Conservation (phyloP, 495 filamentous ascomycete species). For the Aspergillus indologenus region DNA sequence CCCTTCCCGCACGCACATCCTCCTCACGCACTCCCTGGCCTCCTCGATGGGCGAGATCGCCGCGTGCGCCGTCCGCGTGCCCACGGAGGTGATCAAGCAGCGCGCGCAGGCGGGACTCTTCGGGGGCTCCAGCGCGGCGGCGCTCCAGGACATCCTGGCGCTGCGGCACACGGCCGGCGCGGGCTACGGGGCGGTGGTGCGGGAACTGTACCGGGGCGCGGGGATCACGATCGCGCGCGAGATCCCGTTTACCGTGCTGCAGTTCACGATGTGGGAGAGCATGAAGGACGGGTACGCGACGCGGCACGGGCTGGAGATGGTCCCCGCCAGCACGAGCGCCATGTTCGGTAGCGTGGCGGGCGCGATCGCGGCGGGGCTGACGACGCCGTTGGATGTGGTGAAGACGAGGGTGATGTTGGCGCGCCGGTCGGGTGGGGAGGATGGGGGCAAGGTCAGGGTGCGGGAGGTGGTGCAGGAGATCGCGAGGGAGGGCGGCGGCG, state of each 20-base stretch:
- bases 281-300: conserved; percentile 63
- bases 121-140: conserved; percentile 45
- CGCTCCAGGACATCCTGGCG: conserved; percentile 67
- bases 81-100: conserved; percentile 97
- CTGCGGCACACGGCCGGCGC: conserved; percentile 39
- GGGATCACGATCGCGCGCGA: conserved; percentile 89
- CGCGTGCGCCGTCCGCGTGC: conserved; percentile 87
- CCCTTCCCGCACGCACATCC: conserved; percentile 34
- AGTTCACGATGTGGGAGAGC: conserved; percentile 96
- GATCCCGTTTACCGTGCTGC: conserved; percentile 94
- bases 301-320: conserved; percentile 27
- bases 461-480: conserved; percentile 61
- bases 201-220: conserved; percentile 88
- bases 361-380: conserved; percentile 80
- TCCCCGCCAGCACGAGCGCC: conserved; percentile 75
- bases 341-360: conserved; percentile 82
- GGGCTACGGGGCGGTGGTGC: conserved; percentile 59
- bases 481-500: conserved; percentile 65
- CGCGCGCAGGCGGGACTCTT: conserved; percentile 82
- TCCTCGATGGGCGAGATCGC: conserved; percentile 87
- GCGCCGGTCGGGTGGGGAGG: conserved; percentile 34
- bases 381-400: conserved; percentile 91
- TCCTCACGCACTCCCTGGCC: conserved; percentile 75
- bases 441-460: conserved; percentile 51
- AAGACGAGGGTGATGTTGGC: conserved; percentile 97